Evolutionary conservation across 2,329 filamentous ascomycete species (phyloP).

Genomic region (Arachnopeziza araneosa): DNA sequence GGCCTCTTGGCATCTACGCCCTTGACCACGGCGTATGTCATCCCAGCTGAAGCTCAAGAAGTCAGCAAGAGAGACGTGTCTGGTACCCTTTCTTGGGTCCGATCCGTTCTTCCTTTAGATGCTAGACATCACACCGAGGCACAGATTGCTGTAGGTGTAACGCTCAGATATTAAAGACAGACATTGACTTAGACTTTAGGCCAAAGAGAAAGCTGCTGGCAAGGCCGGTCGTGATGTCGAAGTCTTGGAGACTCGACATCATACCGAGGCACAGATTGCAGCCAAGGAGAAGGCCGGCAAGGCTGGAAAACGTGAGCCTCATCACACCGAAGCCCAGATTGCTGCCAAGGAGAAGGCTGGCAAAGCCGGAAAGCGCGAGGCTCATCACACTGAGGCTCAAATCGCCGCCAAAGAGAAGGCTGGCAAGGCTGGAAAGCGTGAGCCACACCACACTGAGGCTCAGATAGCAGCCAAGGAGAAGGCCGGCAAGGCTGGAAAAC

Average conservation of each 20-base stretch:
- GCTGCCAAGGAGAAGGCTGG: background rate
- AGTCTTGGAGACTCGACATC: conserved; percentile 9
- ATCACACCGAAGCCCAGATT: conserved; percentile 22
- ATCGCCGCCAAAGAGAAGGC: conserved; percentile 15
- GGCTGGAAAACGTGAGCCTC: conserved; percentile 10
- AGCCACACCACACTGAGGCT: conserved; percentile 15
- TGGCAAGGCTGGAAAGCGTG: conserved; percentile 1
- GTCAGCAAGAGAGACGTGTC: conserved; percentile 1
- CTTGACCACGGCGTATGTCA: conserved; percentile 17
- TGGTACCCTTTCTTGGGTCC: background rate
- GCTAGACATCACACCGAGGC: conserved; percentile 19
- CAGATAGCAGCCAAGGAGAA: conserved; percentile 16
- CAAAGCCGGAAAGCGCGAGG: conserved; percentile 8
- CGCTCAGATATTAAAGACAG: background rate
- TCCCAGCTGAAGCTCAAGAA: conserved; percentile 12
- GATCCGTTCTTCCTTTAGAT: conserved; percentile 11
- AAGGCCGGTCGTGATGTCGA: conserved; percentile 8
- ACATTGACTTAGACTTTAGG: background rate
- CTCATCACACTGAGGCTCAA: conserved; percentile 21
- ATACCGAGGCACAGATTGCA: conserved; percentile 21
- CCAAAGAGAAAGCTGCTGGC: conserved; percentile 9
- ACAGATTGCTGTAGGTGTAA: conserved; percentile 13
- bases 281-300: conserved; percentile 18
- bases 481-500: conserved; percentile 3
- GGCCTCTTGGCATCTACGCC: conserved; percentile 26